These are phyloP conservation scores for Fusarium illudens DNA, from an alignment of 2,329 filamentous ascomycete species.

Conservation along the genomic window DNA sequence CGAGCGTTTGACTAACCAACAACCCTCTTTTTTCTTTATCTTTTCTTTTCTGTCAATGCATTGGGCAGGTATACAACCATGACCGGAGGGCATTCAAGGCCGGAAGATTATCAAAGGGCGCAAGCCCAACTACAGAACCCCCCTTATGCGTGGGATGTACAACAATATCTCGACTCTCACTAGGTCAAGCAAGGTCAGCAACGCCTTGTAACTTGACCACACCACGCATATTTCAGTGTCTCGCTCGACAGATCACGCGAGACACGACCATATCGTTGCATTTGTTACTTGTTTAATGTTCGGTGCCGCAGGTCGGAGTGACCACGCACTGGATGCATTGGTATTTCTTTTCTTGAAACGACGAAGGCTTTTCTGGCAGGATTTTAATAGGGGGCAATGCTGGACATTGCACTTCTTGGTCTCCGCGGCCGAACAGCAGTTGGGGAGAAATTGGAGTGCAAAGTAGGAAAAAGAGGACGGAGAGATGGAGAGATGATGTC, in stretches of 20 bases:
- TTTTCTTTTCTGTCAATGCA: conserved; percentile 24
- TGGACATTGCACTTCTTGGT: conserved; percentile 39
- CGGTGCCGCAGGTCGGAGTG: conserved; percentile 43
- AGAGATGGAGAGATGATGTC: conserved; percentile 10
- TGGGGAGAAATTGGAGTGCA: conserved; percentile 29
- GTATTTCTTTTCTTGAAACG: conserved; percentile 27
- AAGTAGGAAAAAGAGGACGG: conserved; percentile 6
- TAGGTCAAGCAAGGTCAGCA: conserved; percentile 17
- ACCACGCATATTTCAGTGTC: conserved; percentile 1
- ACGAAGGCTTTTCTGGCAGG: conserved; percentile 12
- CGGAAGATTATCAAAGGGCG: conserved; percentile 40
- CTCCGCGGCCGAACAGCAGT: conserved; percentile 13
- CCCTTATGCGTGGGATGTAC: conserved; percentile 12
- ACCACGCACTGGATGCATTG: conserved; percentile 43
- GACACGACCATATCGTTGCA: conserved; percentile 4
- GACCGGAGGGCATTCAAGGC: conserved; percentile 34
- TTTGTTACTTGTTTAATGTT: conserved; percentile 27
- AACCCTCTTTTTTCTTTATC: conserved; percentile 18
- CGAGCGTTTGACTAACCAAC: conserved; percentile 53
- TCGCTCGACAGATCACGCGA: not conserved
- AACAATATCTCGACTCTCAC: conserved; percentile 12
- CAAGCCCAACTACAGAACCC: conserved; percentile 32
- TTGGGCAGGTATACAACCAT: conserved; percentile 21
- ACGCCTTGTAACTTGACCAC: not conserved
- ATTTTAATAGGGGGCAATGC: conserved; percentile 38